Conservation (phyloP, 352 stramenopile genomes). For the Phytophthora citricola region DNA sequence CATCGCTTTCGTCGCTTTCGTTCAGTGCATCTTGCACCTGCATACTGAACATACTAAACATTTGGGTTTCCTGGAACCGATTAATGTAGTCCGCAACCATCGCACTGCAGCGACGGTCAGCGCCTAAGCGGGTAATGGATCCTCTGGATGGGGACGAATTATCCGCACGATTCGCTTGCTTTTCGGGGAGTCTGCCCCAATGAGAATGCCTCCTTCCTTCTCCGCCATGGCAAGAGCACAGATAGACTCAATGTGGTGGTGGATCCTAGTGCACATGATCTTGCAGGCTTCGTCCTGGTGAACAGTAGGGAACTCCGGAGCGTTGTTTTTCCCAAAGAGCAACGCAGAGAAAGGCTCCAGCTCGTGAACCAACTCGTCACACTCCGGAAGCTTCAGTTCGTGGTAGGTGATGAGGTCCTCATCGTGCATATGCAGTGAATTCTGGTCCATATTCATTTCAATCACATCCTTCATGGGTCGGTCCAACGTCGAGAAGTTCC, state of each 20-base stretch:
- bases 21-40: slow-evolving; percentile 46
- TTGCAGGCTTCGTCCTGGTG: slow-evolving; percentile 79
- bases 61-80: slow-evolving; percentile 80
- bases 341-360: slow-evolving; percentile 57
- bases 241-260: slow-evolving; percentile 67
- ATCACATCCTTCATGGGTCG: slow-evolving; percentile 74
- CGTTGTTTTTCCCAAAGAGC: slow-evolving; percentile 64
- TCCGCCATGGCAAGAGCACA: slow-evolving; percentile 57
- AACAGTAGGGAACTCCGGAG: slow-evolving; percentile 68
- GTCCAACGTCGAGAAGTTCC: slow-evolving; percentile 64
- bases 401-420: slow-evolving; percentile 78
- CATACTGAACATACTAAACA: slow-evolving; percentile 81
- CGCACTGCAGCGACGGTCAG: slow-evolving; percentile 48
- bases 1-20: slow-evolving; percentile 35
- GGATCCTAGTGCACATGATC: slow-evolving; percentile 68
- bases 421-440: slow-evolving; percentile 79
- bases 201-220: slow-evolving; percentile 23
- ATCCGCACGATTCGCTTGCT: not conserved
- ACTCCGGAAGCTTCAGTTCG: slow-evolving; percentile 77
- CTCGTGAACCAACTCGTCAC: slow-evolving; percentile 75
- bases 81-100: slow-evolving; percentile 66
- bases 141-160: slow-evolving; percentile 11
- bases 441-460: slow-evolving; percentile 86
- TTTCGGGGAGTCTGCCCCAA: slow-evolving; percentile 21
- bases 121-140: slow-evolving; percentile 27